Conservation (phyloP, 2,329 filamentous ascomycete genomes). For the Corynespora cassiicola region DNA sequence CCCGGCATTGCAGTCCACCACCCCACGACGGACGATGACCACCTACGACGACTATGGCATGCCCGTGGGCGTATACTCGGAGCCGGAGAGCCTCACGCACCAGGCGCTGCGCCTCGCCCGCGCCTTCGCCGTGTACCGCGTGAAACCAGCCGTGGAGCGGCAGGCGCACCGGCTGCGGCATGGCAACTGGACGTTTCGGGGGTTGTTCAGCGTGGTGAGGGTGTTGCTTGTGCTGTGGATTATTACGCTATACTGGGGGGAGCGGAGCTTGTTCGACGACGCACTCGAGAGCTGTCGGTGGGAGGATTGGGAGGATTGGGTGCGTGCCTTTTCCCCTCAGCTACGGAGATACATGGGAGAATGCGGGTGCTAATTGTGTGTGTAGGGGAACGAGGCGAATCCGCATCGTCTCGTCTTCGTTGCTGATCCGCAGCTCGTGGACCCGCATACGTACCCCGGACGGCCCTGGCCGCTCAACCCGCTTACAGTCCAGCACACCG, state of each 20-base stretch:
- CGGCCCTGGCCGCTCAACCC: conserved; percentile 75
- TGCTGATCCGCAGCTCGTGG: conserved; percentile 89
- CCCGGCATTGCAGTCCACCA: conserved; percentile 15
- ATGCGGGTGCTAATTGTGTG: conserved; percentile 16
- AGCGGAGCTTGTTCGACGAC: conserved; percentile 77
- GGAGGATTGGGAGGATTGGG: conserved; percentile 93
- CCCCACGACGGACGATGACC: conserved; percentile 38
- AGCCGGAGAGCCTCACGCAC: conserved; percentile 40
- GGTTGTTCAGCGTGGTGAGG: conserved; percentile 36
- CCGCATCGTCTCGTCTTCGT: conserved; percentile 87
- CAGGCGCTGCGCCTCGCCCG: conserved; percentile 36
- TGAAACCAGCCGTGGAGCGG: conserved; percentile 28
- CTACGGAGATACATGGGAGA: not conserved
- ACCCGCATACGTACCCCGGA: conserved; percentile 92
- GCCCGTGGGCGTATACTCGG: conserved; percentile 44
- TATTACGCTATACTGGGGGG: conserved; percentile 80
- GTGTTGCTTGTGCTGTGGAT: conserved; percentile 77
- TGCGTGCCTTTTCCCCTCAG: conserved; percentile 55
- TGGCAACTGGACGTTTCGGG: conserved; percentile 29
- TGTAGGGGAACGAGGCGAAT: conserved; percentile 74
- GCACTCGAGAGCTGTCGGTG: conserved; percentile 78
- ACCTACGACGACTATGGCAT: conserved; percentile 48
- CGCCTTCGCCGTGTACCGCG: conserved; percentile 38
- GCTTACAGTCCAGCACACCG: conserved; percentile 75
- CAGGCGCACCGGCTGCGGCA: conserved; percentile 16